phyloP scores from a whole-genome alignment of 2,329 filamentous ascomycete genomes.

The Gaeumannomyces tritici region DNA sequence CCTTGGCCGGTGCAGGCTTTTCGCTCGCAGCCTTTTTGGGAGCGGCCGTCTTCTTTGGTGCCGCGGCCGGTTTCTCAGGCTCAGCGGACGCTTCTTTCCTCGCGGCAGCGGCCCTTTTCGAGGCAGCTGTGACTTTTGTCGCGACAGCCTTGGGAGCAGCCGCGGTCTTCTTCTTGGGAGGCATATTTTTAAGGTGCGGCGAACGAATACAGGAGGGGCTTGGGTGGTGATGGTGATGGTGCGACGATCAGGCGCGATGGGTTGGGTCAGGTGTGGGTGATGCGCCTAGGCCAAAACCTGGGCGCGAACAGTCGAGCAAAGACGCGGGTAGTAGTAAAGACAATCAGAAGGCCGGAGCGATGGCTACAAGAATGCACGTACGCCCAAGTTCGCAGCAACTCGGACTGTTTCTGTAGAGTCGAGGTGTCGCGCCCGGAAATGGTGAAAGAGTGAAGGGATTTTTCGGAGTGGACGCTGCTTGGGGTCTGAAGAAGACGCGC shows the following conservation, averaged over 20 bases:
- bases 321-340: not conserved
- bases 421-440: not conserved
- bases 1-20: not conserved
- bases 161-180: not conserved
- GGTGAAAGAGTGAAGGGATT: not conserved
- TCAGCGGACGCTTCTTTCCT: conserved; percentile 14
- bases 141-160: not conserved
- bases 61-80: conserved; percentile 7
- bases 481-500: not conserved
- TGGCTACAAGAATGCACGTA: not conserved
- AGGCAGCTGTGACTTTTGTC: not conserved
- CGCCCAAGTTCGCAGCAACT: no score
- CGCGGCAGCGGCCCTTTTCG: conserved; percentile 13
- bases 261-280: not conserved
- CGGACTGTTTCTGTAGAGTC: not conserved
- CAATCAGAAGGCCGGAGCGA: not conserved
- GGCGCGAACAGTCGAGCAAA: not conserved
- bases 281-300: not conserved
- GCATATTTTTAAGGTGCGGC: not conserved
- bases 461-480: not conserved
- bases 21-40: conserved; percentile 7
- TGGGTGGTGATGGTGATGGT: not conserved
- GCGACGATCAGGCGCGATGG: not conserved
- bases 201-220: not conserved
- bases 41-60: conserved; percentile 8